These are phyloP conservation scores for Mesembryanthemum crystallinum DNA, from an alignment of 148 eudicot genomes.

Conservation along the genomic window DNA sequence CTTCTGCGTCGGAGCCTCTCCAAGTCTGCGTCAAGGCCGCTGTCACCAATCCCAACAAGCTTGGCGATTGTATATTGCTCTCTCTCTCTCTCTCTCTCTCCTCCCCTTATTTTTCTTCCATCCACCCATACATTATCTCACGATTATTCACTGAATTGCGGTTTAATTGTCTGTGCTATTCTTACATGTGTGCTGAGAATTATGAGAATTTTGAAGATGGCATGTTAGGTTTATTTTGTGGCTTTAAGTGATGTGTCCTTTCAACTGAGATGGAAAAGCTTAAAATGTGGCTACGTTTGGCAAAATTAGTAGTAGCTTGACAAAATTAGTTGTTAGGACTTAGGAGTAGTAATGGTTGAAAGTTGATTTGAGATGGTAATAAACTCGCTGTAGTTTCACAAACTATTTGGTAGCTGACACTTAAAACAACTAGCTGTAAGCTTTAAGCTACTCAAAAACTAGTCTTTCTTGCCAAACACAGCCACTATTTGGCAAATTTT, in stretches of 20 bases:
- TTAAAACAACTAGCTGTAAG: too few relatives aligned
- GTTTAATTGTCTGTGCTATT: neutral
- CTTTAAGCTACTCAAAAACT: too few relatives aligned
- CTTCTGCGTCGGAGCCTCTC: conserved; percentile 48
- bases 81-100: neutral
- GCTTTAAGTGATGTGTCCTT: neutral
- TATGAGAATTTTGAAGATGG: neutral
- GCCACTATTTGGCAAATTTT: too few relatives aligned
- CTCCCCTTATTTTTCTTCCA: neutral
- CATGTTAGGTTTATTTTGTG: neutral
- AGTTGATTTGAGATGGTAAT: too few relatives aligned
- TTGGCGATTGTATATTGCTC: conserved; percentile 65
- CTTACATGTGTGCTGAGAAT: neutral
- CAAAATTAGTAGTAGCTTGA: too few relatives aligned
- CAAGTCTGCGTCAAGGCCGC: conserved; percentile 85
- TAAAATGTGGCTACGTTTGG: too few relatives aligned
- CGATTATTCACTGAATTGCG: neutral
- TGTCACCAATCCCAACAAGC: conserved; percentile 53
- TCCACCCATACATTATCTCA: neutral
- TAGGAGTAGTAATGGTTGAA: too few relatives aligned
- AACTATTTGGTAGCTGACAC: too few relatives aligned
- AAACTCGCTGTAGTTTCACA: too few relatives aligned
- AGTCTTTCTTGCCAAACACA: too few relatives aligned
- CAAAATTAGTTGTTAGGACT: too few relatives aligned
- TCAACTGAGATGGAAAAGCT: too few relatives aligned